phyloP scores from a whole-genome alignment of 2,329 filamentous ascomycete species.

The Colletotrichum lupini region DNA sequence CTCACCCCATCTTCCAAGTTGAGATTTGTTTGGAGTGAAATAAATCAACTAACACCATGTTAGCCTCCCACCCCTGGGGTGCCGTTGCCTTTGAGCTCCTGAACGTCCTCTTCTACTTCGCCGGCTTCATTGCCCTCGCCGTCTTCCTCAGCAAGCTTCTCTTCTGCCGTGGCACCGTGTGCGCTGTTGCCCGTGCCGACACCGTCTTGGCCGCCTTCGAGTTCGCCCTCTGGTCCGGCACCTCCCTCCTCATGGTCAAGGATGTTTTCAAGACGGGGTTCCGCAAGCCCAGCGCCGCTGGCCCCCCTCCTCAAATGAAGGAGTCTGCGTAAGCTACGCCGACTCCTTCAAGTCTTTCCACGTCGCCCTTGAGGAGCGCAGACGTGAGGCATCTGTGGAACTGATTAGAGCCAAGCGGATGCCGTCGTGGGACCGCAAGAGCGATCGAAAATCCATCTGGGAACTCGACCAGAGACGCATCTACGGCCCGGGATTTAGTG shows the following conservation, averaged over 20 bases:
- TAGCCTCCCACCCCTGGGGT: slow-evolving; percentile 60
- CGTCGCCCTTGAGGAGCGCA: slow-evolving; percentile 22
- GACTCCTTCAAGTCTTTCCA: slow-evolving; percentile 29
- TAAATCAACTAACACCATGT: background rate
- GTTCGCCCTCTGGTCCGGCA: slow-evolving; percentile 65
- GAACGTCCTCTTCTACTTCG: slow-evolving; percentile 68
- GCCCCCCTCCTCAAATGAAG: slow-evolving; percentile 37
- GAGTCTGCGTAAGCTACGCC: slow-evolving; percentile 35
- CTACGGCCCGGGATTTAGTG: slow-evolving; percentile 34
- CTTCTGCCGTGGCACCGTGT: slow-evolving; percentile 69
- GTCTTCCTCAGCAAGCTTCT: slow-evolving; percentile 66
- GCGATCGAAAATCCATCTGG: slow-evolving; percentile 20
- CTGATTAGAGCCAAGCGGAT: slow-evolving; percentile 25
- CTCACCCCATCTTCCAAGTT: too few relatives aligned
- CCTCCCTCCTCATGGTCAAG: slow-evolving; percentile 56
- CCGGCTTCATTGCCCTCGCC: slow-evolving; percentile 68
- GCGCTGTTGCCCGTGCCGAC: slow-evolving; percentile 64
- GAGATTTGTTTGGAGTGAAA: too few relatives aligned
- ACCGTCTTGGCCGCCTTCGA: slow-evolving; percentile 65
- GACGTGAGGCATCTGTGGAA: slow-evolving; percentile 30
- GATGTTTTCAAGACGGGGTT: slow-evolving; percentile 59
- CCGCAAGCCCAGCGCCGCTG: slow-evolving; percentile 42
- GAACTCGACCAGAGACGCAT: slow-evolving; percentile 32
- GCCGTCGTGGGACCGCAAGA: slow-evolving; percentile 30
- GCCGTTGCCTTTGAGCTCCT: slow-evolving; percentile 60